Percentiles rank a stretch among this genome's conserved stretches.
phyloP scores from a whole-genome alignment of 306 rosid genomes.

The Senna siamea region DNA sequence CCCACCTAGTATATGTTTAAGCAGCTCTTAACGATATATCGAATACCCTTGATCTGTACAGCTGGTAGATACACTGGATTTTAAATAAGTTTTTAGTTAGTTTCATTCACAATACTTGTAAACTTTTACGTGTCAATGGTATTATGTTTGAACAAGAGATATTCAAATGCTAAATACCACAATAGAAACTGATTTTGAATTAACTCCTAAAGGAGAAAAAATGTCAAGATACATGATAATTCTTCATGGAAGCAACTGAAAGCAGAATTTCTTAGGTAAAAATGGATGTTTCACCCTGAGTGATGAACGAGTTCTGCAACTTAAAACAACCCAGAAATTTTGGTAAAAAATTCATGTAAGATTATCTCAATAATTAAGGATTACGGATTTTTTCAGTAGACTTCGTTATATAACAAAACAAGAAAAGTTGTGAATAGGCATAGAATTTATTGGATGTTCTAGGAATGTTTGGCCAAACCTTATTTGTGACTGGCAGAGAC shows the following conservation, averaged over 20 bases:
- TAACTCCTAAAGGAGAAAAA: background rate
- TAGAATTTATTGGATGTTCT: background rate
- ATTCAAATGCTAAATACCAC: background rate
- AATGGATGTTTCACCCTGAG: background rate
- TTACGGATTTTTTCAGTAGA: too few relatives aligned
- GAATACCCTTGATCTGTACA: conserved; percentile 39
- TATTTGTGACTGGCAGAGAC: too few relatives aligned
- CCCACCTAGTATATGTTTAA: conserved; percentile 19
- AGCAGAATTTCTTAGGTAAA: background rate
- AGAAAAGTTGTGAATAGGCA: background rate
- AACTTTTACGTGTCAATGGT: background rate
- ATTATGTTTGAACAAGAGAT: background rate
- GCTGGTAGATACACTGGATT: conserved; percentile 26
- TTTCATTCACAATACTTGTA: conserved; percentile 1
- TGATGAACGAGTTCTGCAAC: background rate
- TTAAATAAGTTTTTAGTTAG: background rate
- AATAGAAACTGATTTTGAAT: background rate
- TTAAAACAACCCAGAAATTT: background rate
- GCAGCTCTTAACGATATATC: conserved; percentile 4
- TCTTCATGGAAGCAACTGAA: background rate
- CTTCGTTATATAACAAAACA: background rate
- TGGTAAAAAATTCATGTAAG: background rate
- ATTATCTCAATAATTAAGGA: too few relatives aligned
- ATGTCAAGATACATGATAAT: background rate
- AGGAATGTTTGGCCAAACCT: background rate